Evolutionary conservation across 2,329 filamentous ascomycete species (phyloP).

Genomic region (Sphaerulina vaccinii): DNA sequence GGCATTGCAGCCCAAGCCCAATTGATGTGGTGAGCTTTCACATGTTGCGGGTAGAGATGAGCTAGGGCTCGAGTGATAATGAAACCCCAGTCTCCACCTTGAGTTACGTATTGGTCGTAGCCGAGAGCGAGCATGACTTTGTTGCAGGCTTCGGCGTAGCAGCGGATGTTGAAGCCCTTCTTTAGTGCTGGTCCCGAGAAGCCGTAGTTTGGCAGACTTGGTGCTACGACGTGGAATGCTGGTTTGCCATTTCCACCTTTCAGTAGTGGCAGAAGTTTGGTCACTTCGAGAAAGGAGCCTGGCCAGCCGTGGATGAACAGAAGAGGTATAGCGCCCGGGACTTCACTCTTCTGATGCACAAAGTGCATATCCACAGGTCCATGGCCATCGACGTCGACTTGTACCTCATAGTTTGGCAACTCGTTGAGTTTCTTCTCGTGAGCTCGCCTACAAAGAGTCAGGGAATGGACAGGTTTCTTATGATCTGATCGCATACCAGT

Average conservation of each 20-base stretch:
- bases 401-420: slow-evolving; percentile 58
- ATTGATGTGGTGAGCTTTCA: slow-evolving; percentile 53
- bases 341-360: slow-evolving; percentile 56
- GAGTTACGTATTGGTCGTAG: slow-evolving; percentile 59
- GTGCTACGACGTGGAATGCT: slow-evolving; percentile 65
- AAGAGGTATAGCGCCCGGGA: slow-evolving; percentile 59
- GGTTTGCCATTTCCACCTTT: slow-evolving; percentile 39
- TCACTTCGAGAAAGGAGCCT: slow-evolving; percentile 66
- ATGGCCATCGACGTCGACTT: slow-evolving; percentile 57
- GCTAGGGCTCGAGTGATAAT: slow-evolving; percentile 62
- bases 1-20: slow-evolving; percentile 45
- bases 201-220: slow-evolving; percentile 64
- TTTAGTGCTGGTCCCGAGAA: slow-evolving; percentile 63
- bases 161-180: slow-evolving; percentile 48
- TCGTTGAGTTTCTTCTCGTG: slow-evolving; percentile 61
- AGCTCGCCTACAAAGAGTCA: slow-evolving; percentile 36
- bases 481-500: slow-evolving; percentile 49
- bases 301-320: slow-evolving; percentile 68
- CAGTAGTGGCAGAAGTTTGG: slow-evolving; percentile 57
- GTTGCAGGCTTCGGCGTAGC: slow-evolving; percentile 57
- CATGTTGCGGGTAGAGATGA: slow-evolving; percentile 53
- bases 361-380: slow-evolving; percentile 63
- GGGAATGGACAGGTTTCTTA: not conserved
- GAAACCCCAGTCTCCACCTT: slow-evolving; percentile 52
- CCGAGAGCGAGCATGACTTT: slow-evolving; percentile 59